A percentile compares a stretch with the other conserved stretches of the same genome.
Evolutionary conservation across 176 grass and related monocot species (phyloP).

Genomic region (Microstegium vimineum): DNA sequence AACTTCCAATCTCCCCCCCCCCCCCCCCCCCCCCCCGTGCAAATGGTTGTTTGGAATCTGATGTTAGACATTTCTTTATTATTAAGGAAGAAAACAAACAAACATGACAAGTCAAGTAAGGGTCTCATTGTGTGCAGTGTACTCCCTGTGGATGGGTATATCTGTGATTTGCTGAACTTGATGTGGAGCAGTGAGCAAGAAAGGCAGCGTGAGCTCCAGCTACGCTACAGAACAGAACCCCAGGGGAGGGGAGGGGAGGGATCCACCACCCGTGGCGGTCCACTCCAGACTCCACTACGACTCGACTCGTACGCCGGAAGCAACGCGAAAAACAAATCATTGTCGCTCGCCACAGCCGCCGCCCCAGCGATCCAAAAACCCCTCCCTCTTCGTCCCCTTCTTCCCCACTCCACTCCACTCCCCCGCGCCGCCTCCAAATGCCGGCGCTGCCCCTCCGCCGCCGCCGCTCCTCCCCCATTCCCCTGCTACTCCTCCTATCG

Average conservation of each 20-base stretch:
- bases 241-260: neutral
- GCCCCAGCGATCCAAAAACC: neutral
- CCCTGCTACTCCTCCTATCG: neutral
- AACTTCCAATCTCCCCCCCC: too few species aligned
- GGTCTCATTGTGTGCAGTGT: too few species aligned
- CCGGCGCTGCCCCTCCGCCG: neutral
- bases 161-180: too few species aligned
- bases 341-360: conserved; percentile 2
- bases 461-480: neutral
- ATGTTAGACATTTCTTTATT: too few species aligned
- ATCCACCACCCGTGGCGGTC: neutral
- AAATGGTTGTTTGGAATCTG: too few species aligned
- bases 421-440: conserved; percentile 8
- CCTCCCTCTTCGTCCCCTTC: too few species aligned
- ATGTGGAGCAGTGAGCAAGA: neutral
- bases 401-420: neutral
- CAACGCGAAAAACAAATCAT: conserved; percentile 17
- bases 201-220: too few species aligned
- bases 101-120: too few species aligned
- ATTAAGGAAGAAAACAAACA: too few species aligned
- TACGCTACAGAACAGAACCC: neutral
- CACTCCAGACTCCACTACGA: too few species aligned
- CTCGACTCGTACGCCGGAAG: neutral
- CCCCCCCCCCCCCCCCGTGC: too few species aligned
- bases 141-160: too few species aligned